Conservation (phyloP, 345 rosid genomes). For the Raphanus raphanistrum region DNA sequence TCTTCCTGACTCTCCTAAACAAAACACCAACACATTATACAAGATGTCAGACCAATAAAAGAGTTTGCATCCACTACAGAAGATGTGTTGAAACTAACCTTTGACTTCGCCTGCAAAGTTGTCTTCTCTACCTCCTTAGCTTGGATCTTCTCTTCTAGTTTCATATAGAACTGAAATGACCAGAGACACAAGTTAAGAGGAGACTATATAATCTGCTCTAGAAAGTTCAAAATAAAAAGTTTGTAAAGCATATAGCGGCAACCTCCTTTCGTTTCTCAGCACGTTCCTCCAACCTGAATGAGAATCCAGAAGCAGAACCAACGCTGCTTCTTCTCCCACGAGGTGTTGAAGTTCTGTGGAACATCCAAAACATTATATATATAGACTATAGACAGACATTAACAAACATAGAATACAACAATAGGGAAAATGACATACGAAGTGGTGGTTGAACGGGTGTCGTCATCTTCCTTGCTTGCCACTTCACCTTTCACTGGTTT, state of each 20-base stretch:
- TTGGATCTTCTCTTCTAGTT: conserved; percentile 91
- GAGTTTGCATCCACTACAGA: background rate
- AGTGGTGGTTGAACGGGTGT: conserved; percentile 66
- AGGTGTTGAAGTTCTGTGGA: conserved; percentile 62
- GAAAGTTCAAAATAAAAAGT: background rate
- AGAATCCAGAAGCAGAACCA: conserved; percentile 75
- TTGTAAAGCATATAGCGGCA: background rate
- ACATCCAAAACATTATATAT: background rate
- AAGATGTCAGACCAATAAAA: conserved; percentile 9
- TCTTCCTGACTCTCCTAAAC: conserved; percentile 86
- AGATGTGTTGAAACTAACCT: conserved; percentile 48
- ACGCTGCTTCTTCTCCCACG: conserved; percentile 53
- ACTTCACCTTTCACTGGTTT: conserved; percentile 44
- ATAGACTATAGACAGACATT: too few species aligned
- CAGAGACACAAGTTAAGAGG: conserved; percentile 5
- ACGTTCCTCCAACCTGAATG: conserved; percentile 88
- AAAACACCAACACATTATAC: conserved; percentile 19
- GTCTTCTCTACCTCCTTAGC: conserved; percentile 83
- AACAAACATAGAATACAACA: conserved; percentile 3
- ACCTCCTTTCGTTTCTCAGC: conserved; percentile 98
- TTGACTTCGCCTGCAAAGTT: conserved; percentile 83
- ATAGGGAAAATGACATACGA: conserved; percentile 54
- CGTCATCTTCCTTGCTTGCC: conserved; percentile 73
- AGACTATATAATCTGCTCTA: conserved; percentile 9
- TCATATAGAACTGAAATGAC: conserved; percentile 67